Evolutionary conservation across 2,329 filamentous ascomycete species (phyloP), one percentile per base, ranked within the genome.

Genomic region (Hypoxylon sp.): DNA sequence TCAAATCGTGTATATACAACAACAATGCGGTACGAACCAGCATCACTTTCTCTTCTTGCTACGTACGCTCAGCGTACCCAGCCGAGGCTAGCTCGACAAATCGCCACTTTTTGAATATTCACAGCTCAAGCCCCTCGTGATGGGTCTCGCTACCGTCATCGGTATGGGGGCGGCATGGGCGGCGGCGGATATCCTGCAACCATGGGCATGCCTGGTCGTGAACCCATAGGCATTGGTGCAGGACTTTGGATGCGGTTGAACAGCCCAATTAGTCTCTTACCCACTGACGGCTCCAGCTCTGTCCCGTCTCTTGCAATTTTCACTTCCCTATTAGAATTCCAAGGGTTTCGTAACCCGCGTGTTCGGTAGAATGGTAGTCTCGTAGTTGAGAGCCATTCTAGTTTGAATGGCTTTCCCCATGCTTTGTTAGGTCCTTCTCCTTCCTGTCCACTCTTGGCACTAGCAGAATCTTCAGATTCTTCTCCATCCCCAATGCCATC

Each of bases 251-350:
- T 78, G 14, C 86, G 82, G 74, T 93, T 91, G 79, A 98, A 98
- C 75, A 98, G 86, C 48, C 90, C 89, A 69, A 97, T 85, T 59
- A 98, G 82, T 74, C 89, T 89, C 74, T 89, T 88, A 4, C 94
- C 95, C 47, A 97, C 88, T 31, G 85, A 88, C 29, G 94, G 92
- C 80, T 98, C 95, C 59, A 98, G 84, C 79, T 98, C 95, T 0
- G 95, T 98, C 1, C 95, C 95, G 75, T 98, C 95, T 74, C 95
- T 87, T 24, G 95, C 95, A 77, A 98, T 97, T 81, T 98, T 98
- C 69, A 98, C 93, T 77, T 98, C 95, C 58, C 95, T 86, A 76
- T 98, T 97, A 3, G 93, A 92, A 79, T 98, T 98, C 93, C 94
- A 97, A 0, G 94, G 92, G 77, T 98, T 98, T 35, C 94, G 88